phyloP scores from a whole-genome alignment of 805 yeast genomes.

The Candida xiaguanensis region DNA sequence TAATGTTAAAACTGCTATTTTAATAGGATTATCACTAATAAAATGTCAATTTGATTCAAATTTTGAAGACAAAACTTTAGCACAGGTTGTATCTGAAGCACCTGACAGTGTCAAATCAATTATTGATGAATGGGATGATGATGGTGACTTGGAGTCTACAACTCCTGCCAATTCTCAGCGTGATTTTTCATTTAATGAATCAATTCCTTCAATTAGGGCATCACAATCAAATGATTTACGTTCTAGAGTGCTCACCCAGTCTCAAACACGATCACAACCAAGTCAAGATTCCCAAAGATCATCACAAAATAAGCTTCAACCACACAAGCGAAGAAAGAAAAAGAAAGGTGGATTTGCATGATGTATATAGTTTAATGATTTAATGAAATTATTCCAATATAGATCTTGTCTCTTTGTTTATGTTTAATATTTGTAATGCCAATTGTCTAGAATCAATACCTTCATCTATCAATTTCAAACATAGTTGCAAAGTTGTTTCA shows the following conservation, averaged over 20 bases:
- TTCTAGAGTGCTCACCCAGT: background rate
- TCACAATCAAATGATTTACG: conserved; percentile 4
- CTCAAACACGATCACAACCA: conserved; percentile 2
- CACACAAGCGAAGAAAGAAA: conserved; percentile 30
- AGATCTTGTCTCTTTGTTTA: conserved; percentile 23
- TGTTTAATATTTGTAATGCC: conserved; percentile 22
- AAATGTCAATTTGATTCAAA: conserved; percentile 3
- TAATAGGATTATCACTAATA: conserved; percentile 7
- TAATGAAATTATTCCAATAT: conserved; percentile 8
- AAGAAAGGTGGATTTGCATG: conserved; percentile 50
- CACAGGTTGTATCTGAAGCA: conserved; percentile 4
- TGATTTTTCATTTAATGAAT: conserved; percentile 3
- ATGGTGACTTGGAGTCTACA: background rate
- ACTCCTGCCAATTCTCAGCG: background rate
- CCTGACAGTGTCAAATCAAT: conserved; percentile 9
- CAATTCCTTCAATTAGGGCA: conserved; percentile 18
- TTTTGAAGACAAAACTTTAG: conserved; percentile 4
- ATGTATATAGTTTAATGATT: background rate
- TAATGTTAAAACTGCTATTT: background rate
- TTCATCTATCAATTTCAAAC: conserved; percentile 30
- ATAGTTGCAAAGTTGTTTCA: conserved; percentile 26
- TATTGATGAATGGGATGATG: conserved; percentile 9
- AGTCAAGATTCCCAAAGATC: conserved; percentile 4
- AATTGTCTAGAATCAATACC: conserved; percentile 37
- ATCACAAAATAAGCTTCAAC: conserved; percentile 1